A percentile compares a stretch with the other conserved stretches of the same genome.
These are phyloP conservation scores for Iris pallida DNA, from an alignment of 116 monocot genomes.

Conservation along the genomic window DNA sequence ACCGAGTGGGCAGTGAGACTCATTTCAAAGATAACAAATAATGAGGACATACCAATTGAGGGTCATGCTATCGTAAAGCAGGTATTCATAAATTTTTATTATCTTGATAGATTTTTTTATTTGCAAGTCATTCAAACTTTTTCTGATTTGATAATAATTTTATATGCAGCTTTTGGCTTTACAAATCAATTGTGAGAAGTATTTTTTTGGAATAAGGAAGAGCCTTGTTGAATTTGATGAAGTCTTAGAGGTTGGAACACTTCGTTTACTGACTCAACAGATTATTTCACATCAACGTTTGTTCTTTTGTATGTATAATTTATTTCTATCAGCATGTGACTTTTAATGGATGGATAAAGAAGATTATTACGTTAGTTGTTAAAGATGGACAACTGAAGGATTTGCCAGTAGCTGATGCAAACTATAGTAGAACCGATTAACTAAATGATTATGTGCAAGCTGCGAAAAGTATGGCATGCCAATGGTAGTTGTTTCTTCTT, in stretches of 20 bases:
- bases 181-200: slow-evolving; percentile 95
- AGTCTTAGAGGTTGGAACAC: slow-evolving; percentile 70
- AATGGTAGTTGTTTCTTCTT: too few species aligned
- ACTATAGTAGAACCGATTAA: too few species aligned
- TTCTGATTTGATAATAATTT: slow-evolving; percentile 10
- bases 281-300: too few species aligned
- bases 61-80: slow-evolving; percentile 79
- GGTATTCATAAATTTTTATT: slow-evolving; percentile 30
- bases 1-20: slow-evolving; percentile 98
- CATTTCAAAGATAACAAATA: slow-evolving; percentile 92
- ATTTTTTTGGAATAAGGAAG: slow-evolving; percentile 90
- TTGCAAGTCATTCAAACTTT: neutral
- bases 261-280: neutral
- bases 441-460: too few species aligned
- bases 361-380: too few species aligned
- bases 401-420: too few species aligned
- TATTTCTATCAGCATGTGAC: too few species aligned
- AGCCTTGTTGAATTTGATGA: slow-evolving; percentile 99
- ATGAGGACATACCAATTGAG: slow-evolving; percentile 95
- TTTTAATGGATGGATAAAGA: too few species aligned
- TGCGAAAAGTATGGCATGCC: too few species aligned
- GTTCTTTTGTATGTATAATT: too few species aligned
- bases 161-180: slow-evolving; percentile 78
- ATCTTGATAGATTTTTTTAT: slow-evolving; percentile 10
- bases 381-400: too few species aligned